These are phyloP conservation scores for Xanthoconium separans DNA, from an alignment of 1,284 basidiomycete genomes.

Conservation along the genomic window DNA sequence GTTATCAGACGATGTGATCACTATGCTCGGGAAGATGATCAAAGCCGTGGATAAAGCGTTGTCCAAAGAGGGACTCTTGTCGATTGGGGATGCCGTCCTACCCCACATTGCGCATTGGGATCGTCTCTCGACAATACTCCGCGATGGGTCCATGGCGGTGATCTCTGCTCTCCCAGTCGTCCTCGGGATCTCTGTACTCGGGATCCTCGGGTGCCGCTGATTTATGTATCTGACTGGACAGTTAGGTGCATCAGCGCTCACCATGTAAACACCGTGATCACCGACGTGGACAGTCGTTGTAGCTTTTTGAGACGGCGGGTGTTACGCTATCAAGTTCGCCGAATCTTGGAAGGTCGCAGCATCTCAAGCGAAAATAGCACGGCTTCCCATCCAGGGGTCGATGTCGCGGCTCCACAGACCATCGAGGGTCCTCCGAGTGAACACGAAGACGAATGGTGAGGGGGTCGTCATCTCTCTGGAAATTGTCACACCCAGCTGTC, in stretches of 20 bases:
- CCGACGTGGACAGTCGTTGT: constrained; percentile 6
- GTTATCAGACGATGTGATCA: too few species aligned
- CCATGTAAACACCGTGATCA: neutral
- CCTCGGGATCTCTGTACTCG: constrained; percentile 19
- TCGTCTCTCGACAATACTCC: constrained; percentile 6
- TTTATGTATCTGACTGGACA: constrained; percentile 13
- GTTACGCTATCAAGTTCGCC: neutral
- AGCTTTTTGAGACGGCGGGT: constrained; percentile 8
- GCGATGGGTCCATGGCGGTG: constrained; percentile 1
- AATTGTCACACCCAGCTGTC: too few species aligned
- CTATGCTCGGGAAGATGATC: too few species aligned
- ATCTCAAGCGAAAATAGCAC: neutral
- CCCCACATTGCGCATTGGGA: constrained; percentile 21
- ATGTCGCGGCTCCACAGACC: neutral
- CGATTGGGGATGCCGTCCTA: constrained; percentile 13
- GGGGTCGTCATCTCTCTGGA: too few species aligned
- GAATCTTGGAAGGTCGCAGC: neutral
- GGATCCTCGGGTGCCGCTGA: constrained; percentile 13
- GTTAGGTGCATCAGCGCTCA: constrained; percentile 14
- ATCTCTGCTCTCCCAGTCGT: constrained; percentile 12
- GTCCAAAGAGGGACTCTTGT: too few species aligned
- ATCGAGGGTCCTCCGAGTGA: neutral
- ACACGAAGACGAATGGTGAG: neutral
- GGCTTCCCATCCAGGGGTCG: neutral
- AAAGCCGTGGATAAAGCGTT: too few species aligned